phyloP scores from a whole-genome alignment of 768 basidiomycete species.

The Amanita molliuscula region DNA sequence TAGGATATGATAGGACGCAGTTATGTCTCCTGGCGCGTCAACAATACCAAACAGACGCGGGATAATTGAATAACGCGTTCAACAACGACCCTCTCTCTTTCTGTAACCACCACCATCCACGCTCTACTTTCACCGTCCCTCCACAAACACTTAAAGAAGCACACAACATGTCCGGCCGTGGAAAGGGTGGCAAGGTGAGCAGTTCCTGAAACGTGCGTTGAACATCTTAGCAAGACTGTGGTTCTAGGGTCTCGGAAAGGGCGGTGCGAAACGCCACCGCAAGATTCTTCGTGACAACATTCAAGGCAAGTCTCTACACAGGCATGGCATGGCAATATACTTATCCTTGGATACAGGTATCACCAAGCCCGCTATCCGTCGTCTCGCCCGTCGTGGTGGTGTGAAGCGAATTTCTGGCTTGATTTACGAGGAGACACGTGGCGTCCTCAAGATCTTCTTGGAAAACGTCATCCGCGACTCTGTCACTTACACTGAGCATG shows the following conservation, averaged over 20 bases:
- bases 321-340: no score
- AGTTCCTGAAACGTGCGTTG: background rate
- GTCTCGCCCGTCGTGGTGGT: constrained; percentile 78
- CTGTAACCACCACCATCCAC: constrained; percentile 23
- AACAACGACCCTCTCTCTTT: constrained; percentile 24
- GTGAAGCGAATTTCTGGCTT: constrained; percentile 71
- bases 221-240: background rate
- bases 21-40: constrained; percentile 27
- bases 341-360: constrained; percentile 19
- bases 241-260: constrained; percentile 62
- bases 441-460: constrained; percentile 66
- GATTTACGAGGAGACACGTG: constrained; percentile 77
- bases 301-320: constrained; percentile 40
- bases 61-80: constrained; percentile 22
- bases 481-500: constrained; percentile 92
- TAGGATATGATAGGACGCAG: no score
- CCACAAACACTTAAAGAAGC: constrained; percentile 6
- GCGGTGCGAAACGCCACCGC: constrained; percentile 71
- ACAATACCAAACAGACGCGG: constrained; percentile 26
- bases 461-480: constrained; percentile 79
- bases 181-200: constrained; percentile 66
- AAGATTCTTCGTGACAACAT: constrained; percentile 79
- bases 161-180: constrained; percentile 59
- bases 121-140: constrained; percentile 5
- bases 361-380: constrained; percentile 61